Base-by-base conservation (phyloP, 768 basidiomycete genomes). In the Collybia mongolica region DNA sequence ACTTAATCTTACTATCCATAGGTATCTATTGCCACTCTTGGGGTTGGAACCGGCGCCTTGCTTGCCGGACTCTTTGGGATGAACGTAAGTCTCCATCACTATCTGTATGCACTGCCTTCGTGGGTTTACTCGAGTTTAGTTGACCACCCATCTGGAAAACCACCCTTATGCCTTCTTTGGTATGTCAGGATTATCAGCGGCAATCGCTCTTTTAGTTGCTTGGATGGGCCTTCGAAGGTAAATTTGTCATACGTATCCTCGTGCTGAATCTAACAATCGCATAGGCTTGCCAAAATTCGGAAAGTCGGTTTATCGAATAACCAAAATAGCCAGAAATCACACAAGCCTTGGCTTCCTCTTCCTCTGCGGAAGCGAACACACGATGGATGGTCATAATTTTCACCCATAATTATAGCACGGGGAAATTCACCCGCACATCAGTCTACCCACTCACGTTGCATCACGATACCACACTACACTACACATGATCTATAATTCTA, bases 1-100 rank as follows among this genome's bases (percentile, higher is more conserved):
- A 49, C 36, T 54, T 44, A 44, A 39, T 42, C 29, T 52, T 24
- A 45, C n/a, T 38, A 52, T 48, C 20, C 39, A 1, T 51, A 90
- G 87, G 84, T 97, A 11, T 95, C 93, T n/a, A 98, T 98, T 51
- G 82, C 83, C 29, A 98, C 96, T 0, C 83, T 98, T 72, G 96
- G 96, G 0, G 79, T 98, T 51, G 95, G 95, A 9, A 80, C 85
- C 23, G 94, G 95, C 2, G 93, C 95, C 14, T 74, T 98, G 29
- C 72, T 96, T 6, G 93, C 93, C 41, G 94, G 95, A 5, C 63
- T 97, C 3, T 96, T 98, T 59, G 95, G 95, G 14, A 98, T 98
- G 95, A 98, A 97, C 66, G 93, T 95, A 63, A 62, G 90, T 72
- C 17, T 39, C 42, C 11, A 6, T 18, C 35, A 8, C 45, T 48